Percentiles rank a stretch among this genome's conserved stretches.
phyloP scores from a whole-genome alignment of 2,329 filamentous ascomycete genomes.

The Calonectria hongkongensis region DNA sequence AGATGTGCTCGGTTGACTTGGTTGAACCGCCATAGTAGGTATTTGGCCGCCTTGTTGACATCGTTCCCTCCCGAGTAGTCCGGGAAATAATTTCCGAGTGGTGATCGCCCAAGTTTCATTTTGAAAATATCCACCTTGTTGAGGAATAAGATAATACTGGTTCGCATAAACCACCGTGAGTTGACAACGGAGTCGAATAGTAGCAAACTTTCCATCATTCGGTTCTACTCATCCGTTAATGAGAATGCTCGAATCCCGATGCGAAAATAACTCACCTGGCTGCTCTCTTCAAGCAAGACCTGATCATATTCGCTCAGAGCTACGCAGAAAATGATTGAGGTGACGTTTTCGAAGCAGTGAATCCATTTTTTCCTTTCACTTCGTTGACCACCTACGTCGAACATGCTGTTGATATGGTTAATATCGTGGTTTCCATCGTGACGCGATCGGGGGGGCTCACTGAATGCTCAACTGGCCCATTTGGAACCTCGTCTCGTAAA shows the following conservation, averaged over 20 bases:
- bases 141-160: constrained; percentile 97
- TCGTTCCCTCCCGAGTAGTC: constrained; percentile 99
- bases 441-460: constrained; percentile 73
- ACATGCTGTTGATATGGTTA: constrained; percentile 82
- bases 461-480: constrained; percentile 99
- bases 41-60: constrained; percentile 98
- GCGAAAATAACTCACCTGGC: constrained; percentile 79
- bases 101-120: constrained; percentile 91
- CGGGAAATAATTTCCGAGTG: constrained; percentile 95
- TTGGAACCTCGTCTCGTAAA: constrained; percentile 98
- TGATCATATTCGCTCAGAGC: constrained; percentile 99
- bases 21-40: constrained; percentile 98
- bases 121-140: constrained; percentile 99
- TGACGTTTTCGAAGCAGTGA: constrained; percentile 99
- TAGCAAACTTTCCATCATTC: constrained; percentile 98
- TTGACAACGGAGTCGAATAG: constrained; percentile 99
- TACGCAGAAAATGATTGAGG: constrained; percentile 99
- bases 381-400: constrained; percentile 96
- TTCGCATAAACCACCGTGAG: constrained; percentile 99
- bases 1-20: constrained; percentile 97
- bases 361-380: constrained; percentile 99
- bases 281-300: constrained; percentile 96
- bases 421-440: constrained; percentile 30
- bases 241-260: background rate
- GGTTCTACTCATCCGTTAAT: constrained; percentile 80